Percentiles rank a stretch among this genome's conserved stretches.
Conservation (phyloP, 2,329 filamentous ascomycete species). For the Fusarium bulbicola region DNA sequence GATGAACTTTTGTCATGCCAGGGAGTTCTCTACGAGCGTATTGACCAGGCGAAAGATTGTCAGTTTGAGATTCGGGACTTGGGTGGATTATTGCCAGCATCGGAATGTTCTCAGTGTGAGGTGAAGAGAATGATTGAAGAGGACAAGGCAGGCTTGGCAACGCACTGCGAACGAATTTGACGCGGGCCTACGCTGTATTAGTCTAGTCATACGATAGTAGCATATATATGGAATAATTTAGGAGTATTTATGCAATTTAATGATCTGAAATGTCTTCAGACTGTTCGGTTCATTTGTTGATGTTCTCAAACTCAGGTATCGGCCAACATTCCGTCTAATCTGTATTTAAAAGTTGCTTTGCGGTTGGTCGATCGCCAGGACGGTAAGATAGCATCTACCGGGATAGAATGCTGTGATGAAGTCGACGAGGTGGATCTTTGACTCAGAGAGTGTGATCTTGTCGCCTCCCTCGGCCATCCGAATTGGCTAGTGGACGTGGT, state of each 20-base stretch:
- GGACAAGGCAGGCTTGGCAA: background rate
- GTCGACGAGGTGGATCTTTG: slow-evolving; percentile 40
- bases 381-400: slow-evolving; percentile 4
- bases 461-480: slow-evolving; percentile 47
- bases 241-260: accelerated
- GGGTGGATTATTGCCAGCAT: background rate
- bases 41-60: background rate
- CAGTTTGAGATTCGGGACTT: background rate
- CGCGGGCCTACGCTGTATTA: too few species aligned
- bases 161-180: background rate
- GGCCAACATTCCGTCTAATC: slow-evolving; percentile 8
- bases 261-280: accelerated
- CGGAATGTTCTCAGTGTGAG: background rate
- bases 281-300: accelerated
- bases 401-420: slow-evolving; percentile 49
- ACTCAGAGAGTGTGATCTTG: slow-evolving; percentile 37
- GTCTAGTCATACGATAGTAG: too few species aligned
- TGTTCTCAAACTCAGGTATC: background rate
- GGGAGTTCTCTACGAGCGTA: background rate
- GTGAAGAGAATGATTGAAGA: background rate
- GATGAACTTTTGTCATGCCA: background rate
- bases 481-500: slow-evolving; percentile 42
- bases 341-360: background rate
- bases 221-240: too few species aligned
- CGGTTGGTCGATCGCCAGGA: background rate